Evolutionary conservation across 129 eudicot species (phyloP).

Genomic region (Gnaphalium uliginosum): DNA sequence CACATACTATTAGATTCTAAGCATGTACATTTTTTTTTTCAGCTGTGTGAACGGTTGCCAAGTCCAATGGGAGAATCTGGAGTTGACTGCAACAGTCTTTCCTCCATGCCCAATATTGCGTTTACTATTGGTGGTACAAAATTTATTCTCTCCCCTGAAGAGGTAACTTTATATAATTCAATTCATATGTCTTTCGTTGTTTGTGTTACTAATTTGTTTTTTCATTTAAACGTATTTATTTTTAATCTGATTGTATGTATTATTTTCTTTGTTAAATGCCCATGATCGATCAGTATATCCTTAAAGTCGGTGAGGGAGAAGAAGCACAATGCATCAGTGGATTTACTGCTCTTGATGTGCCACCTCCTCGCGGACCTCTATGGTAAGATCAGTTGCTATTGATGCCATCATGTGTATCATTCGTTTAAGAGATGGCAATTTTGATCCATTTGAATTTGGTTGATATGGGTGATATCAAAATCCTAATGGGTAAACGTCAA

Average conservation of each 20-base stretch:
- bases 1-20: slow-evolving; percentile 3
- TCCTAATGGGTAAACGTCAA: neutral
- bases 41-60: slow-evolving; percentile 44
- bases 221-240: neutral
- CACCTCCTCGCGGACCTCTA: slow-evolving; percentile 92
- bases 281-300: slow-evolving; percentile 52
- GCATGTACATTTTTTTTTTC: neutral
- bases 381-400: slow-evolving; percentile 47
- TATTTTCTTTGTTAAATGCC: neutral
- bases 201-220: neutral
- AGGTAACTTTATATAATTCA: slow-evolving; percentile 24
- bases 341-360: slow-evolving; percentile 71
- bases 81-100: slow-evolving; percentile 36
- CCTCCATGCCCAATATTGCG: slow-evolving; percentile 37
- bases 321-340: slow-evolving; percentile 89
- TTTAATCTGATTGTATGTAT: neutral
- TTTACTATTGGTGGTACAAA: slow-evolving; percentile 40
- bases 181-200: neutral
- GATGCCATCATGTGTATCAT: neutral
- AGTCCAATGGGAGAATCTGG: slow-evolving; percentile 45
- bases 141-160: slow-evolving; percentile 35
- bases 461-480: neutral
- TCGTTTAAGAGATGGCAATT: neutral
- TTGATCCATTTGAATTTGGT: neutral
- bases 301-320: slow-evolving; percentile 82